Conservation (phyloP, 441 rosid species). For the Erysimum pusillum region DNA sequence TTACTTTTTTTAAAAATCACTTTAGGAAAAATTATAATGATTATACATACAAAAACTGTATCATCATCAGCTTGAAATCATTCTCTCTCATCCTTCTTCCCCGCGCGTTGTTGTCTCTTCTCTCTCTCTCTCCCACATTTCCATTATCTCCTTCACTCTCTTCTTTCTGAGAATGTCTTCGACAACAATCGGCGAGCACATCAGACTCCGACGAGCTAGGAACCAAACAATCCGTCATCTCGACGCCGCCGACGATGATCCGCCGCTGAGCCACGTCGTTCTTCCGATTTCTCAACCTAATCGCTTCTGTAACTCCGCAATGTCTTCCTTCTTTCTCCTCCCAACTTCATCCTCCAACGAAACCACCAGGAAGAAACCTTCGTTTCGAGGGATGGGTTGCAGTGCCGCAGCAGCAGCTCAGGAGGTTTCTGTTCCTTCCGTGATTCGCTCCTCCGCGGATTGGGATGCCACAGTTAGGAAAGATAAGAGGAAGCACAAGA, state of each 20-base stretch:
- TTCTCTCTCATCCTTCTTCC: constrained; percentile 34
- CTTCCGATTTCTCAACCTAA: constrained; percentile 37
- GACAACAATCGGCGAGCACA: constrained; percentile 56
- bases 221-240: constrained; percentile 45
- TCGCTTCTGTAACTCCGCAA: constrained; percentile 52
- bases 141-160: not conserved
- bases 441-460: constrained; percentile 76
- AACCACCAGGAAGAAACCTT: constrained; percentile 62
- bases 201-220: constrained; percentile 63
- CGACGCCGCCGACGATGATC: constrained; percentile 40
- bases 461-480: constrained; percentile 66
- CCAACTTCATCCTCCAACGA: constrained; percentile 52
- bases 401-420: constrained; percentile 65
- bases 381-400: constrained; percentile 83
- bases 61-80: constrained; percentile 34
- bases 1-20: not conserved
- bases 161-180: constrained; percentile 51
- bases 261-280: constrained; percentile 44
- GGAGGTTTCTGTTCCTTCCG: constrained; percentile 84
- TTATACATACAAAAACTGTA: not conserved
- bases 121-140: constrained; percentile 14
- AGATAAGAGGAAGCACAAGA: constrained; percentile 55
- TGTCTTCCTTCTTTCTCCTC: constrained; percentile 55
- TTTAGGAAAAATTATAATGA: not conserved
- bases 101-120: constrained; percentile 26